Conservation (phyloP, 2,329 filamentous ascomycete genomes). For the Ascochyta fabae region DNA sequence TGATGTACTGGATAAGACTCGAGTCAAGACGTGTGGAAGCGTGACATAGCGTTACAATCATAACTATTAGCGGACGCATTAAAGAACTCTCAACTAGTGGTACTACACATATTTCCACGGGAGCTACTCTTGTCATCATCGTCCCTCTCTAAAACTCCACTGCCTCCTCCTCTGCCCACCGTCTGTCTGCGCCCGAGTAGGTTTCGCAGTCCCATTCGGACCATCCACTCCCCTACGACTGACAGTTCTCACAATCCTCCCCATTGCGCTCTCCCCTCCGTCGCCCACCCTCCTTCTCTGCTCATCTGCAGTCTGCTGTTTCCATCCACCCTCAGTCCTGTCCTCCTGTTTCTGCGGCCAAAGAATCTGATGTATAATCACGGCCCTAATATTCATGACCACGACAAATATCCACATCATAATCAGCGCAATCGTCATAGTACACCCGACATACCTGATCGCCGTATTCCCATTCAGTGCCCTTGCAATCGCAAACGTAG, state of each 20-base stretch:
- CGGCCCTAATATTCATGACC: conserved; percentile 71
- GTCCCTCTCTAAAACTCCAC: conserved; percentile 22
- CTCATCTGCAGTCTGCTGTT: conserved; percentile 39
- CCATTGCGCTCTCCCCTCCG: conserved; percentile 26
- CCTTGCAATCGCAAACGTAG: conserved; percentile 73
- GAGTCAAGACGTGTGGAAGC: no score
- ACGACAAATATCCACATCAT: conserved; percentile 73
- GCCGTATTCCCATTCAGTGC: conserved; percentile 56
- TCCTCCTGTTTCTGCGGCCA: conserved; percentile 78
- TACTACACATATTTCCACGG: background rate
- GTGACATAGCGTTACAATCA: no score
- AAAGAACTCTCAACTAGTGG: no score
- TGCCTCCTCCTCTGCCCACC: conserved; percentile 21
- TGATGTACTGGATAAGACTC: no score
- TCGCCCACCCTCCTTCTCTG: conserved; percentile 33
- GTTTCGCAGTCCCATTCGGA: conserved; percentile 5
- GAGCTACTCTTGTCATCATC: background rate
- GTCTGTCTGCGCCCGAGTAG: conserved; percentile 19
- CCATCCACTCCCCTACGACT: conserved; percentile 25
- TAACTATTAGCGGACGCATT: no score
- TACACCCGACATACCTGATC: conserved; percentile 71
- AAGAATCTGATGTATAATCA: conserved; percentile 70
- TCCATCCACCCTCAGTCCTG: conserved; percentile 66
- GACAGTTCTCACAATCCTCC: conserved; percentile 29
- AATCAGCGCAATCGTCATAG: conserved; percentile 70